phyloP scores from a whole-genome alignment of 2,329 filamentous ascomycete genomes.

The Aspergillus viridinutans region DNA sequence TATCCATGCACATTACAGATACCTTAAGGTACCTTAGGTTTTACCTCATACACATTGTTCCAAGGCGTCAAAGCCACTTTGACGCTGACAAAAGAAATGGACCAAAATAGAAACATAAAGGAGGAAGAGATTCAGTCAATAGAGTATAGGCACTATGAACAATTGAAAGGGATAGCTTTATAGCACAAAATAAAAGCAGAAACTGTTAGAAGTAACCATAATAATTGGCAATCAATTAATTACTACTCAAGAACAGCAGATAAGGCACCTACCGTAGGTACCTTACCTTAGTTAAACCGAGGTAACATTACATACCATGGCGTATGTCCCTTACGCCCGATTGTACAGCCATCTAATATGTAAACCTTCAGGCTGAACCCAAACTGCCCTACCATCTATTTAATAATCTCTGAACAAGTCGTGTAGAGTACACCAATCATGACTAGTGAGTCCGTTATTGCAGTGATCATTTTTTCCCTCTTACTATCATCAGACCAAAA shows the following conservation, averaged over 20 bases:
- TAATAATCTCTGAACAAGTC: neutral
- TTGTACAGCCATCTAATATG: neutral
- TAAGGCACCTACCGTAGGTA: too few relatives aligned
- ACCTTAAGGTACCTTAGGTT: too few relatives aligned
- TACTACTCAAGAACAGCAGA: neutral
- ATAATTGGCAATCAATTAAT: too few relatives aligned
- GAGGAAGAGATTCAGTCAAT: neutral
- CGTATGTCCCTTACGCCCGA: neutral
- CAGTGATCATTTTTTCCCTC: conserved; percentile 9
- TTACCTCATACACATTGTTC: neutral
- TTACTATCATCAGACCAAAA: conserved; percentile 5
- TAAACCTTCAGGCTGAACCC: neutral
- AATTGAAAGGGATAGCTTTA: neutral
- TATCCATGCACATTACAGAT: neutral
- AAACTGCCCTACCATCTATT: neutral
- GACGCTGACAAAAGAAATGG: neutral
- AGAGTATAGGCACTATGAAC: neutral
- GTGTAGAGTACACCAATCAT: neutral
- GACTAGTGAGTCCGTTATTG: conserved; percentile 16
- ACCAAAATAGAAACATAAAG: neutral
- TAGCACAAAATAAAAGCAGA: neutral
- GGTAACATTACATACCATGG: neutral
- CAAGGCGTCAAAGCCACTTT: neutral
- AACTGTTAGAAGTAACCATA: too few relatives aligned
- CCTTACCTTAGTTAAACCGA: too few relatives aligned